Conservation (phyloP, 345 rosid species). For the Excoecaria agallocha region DNA sequence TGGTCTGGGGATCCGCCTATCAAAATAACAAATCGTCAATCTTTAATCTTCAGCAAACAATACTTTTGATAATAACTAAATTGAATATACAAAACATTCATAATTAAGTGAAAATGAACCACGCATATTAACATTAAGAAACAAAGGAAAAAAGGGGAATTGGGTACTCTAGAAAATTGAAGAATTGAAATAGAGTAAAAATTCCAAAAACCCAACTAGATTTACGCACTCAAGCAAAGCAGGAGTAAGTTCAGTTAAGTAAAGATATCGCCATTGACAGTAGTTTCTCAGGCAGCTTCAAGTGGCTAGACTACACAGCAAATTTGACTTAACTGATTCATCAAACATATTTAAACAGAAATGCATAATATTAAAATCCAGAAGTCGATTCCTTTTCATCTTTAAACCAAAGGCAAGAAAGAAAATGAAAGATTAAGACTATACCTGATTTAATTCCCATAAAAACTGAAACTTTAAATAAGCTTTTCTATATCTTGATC, state of each 20-base stretch:
- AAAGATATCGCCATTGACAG: neutral
- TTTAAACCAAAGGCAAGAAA: neutral
- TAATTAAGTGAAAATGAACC: neutral
- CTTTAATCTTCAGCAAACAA: neutral
- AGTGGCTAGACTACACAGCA: neutral
- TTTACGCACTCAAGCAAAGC: neutral
- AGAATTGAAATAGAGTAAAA: neutral
- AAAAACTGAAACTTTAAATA: neutral
- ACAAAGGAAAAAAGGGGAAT: neutral
- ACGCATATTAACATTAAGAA: neutral
- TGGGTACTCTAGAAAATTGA: neutral
- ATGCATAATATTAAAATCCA: neutral
- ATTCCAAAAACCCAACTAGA: neutral
- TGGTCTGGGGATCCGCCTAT: conserved; percentile 85
- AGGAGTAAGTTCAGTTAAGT: neutral
- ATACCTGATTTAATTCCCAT: conserved; percentile 6
- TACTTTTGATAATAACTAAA: neutral
- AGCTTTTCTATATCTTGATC: neutral
- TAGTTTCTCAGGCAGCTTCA: neutral
- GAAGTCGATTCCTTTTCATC: neutral
- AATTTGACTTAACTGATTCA: neutral
- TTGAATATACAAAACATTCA: neutral
- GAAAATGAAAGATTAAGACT: neutral
- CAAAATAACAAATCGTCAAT: conserved; percentile 12
- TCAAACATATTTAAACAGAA: neutral